Percentiles rank a stretch among this genome's conserved stretches.
Conservation (phyloP, 1,139 yeast species). For the Sugiyamaella sp. region DNA sequence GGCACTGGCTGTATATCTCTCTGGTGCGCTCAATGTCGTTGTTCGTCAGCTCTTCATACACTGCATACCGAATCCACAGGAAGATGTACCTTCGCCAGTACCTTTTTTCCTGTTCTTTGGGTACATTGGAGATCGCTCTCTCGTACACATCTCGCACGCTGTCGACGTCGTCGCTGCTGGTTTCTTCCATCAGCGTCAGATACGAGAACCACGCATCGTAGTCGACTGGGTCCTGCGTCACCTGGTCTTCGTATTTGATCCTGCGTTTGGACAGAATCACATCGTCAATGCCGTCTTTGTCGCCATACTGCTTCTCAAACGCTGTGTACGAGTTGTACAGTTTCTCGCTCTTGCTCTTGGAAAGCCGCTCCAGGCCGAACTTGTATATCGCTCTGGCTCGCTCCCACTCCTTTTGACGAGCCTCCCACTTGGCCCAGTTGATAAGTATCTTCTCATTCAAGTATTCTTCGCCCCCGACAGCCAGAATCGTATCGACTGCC, state of each 20-base stretch:
- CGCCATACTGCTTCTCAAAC: conserved; percentile 70
- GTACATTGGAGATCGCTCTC: conserved; percentile 51
- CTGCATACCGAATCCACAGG: conserved; percentile 69
- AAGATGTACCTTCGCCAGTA: conserved; percentile 71
- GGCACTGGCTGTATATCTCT: conserved; percentile 52
- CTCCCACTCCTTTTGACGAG: conserved; percentile 60
- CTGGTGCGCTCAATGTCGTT: conserved; percentile 54
- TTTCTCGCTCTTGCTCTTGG: conserved; percentile 46
- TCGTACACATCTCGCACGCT: conserved; percentile 48
- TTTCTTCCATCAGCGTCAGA: conserved; percentile 52
- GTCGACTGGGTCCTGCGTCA: conserved; percentile 55
- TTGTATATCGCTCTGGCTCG: conserved; percentile 67
- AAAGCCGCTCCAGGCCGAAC: conserved; percentile 54
- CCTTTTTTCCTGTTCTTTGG: conserved; percentile 40
- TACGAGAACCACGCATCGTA: conserved; percentile 85
- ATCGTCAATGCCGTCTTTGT: conserved; percentile 53
- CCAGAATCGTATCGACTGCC: conserved; percentile 58
- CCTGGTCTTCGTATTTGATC: conserved; percentile 54
- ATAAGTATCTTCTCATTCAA: conserved; percentile 48
- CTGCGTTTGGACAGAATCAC: conserved; percentile 59
- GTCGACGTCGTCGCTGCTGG: conserved; percentile 36
- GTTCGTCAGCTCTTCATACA: conserved; percentile 60
- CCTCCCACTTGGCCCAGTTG: conserved; percentile 78
- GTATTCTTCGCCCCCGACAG: conserved; percentile 32
- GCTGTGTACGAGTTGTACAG: conserved; percentile 56